Evolutionary conservation across 805 yeast species (phyloP).

Genomic region (Priceomyces medius): DNA sequence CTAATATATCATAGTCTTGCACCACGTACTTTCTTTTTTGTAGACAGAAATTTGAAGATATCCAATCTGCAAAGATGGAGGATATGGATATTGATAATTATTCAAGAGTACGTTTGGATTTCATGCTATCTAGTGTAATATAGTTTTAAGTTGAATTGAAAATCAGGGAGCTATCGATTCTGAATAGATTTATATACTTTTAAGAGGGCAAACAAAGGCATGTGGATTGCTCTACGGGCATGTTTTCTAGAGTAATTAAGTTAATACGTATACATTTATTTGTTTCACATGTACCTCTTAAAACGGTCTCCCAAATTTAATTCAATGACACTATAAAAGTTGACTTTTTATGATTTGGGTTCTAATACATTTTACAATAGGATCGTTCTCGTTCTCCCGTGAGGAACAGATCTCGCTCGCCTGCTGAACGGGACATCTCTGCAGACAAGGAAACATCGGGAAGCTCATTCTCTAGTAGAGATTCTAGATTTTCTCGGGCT

Average conservation of each 20-base stretch:
- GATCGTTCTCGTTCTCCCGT: constrained; percentile 35
- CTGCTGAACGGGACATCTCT: constrained; percentile 26
- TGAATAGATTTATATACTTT: too few species aligned
- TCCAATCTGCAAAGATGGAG: constrained; percentile 41
- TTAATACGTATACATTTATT: too few species aligned
- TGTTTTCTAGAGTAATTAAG: too few species aligned
- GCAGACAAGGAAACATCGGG: constrained; percentile 30
- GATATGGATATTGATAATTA: constrained; percentile 64
- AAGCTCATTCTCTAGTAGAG: constrained; percentile 24
- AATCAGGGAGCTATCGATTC: background rate
- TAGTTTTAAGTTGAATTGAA: constrained; percentile 14
- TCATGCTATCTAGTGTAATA: constrained; percentile 16
- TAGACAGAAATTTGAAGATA: constrained; percentile 9
- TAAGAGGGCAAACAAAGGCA: too few species aligned
- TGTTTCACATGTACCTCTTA: too few species aligned
- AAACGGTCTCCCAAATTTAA: background rate
- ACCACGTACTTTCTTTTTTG: constrained; percentile 8
- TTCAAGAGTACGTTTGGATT: constrained; percentile 50
- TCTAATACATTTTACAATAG: constrained; percentile 17
- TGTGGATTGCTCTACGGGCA: too few species aligned
- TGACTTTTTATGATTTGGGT: background rate
- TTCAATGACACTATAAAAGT: constrained; percentile 1
- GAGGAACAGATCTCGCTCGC: constrained; percentile 36
- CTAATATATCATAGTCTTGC: background rate
- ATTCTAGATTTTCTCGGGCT: constrained; percentile 30